Conservation (phyloP, 192 early-diverging fungal genomes). For the Coemansia sp. region DNA sequence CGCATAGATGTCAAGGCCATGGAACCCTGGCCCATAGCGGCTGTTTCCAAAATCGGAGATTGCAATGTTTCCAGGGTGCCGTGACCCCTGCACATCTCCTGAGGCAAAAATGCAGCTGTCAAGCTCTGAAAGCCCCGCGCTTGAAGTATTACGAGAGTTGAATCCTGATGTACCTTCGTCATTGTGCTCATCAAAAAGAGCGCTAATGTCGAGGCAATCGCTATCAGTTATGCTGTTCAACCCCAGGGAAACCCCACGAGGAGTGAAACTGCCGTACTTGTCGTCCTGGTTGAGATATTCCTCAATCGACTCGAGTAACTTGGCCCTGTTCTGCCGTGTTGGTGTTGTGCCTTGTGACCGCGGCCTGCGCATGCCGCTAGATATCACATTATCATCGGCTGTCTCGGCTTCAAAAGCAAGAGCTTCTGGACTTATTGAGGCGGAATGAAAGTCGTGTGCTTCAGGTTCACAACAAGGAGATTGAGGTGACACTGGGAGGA, state of each 20-base stretch:
- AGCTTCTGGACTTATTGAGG: not conserved
- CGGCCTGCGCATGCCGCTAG: not conserved
- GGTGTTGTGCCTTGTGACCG: not conserved
- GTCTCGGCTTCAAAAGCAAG: not conserved
- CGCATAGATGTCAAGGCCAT: conserved; percentile 2
- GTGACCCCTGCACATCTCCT: conserved; percentile 20
- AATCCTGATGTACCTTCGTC: not conserved
- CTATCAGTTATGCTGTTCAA: not conserved
- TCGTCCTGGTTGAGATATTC: conserved; percentile 23
- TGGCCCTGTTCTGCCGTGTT: not conserved
- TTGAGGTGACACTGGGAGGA: conserved; percentile 7
- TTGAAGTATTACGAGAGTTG: conserved; percentile 24
- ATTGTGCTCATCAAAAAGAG: conserved; percentile 28
- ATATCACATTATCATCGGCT: conserved; percentile 3
- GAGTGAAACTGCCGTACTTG: not conserved
- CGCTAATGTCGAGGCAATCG: conserved; percentile 32
- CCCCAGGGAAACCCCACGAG: not conserved
- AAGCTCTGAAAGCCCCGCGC: conserved; percentile 28
- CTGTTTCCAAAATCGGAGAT: conserved; percentile 42
- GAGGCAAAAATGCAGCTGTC: conserved; percentile 47
- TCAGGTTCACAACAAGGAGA: not conserved
- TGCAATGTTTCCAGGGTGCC: conserved; percentile 39
- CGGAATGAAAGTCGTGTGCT: not conserved
- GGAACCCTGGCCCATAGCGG: conserved; percentile 18
- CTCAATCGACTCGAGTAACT: conserved; percentile 23